Evolutionary conservation across 257 asterid species (phyloP), one percentile per base, ranked within the genome.

Genomic region (Euphrasia confusa): DNA sequence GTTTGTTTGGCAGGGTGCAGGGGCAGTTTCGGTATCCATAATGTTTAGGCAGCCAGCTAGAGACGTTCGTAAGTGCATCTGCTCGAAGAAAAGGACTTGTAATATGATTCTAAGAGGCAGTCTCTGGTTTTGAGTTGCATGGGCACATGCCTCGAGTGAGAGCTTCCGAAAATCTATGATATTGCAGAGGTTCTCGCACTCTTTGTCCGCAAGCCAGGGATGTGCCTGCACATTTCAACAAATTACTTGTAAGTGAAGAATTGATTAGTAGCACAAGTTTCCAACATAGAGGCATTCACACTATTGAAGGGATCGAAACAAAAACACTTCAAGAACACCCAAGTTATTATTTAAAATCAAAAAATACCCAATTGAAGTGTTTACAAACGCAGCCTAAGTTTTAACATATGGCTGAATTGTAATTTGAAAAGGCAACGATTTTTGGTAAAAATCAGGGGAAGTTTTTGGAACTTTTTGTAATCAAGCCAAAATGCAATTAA

Each of bases 141-240:
- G 97, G 37, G 97, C 89, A 56, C 97, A 94, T 13, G 97, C 97
- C 76, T 94, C 99, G 7, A 94, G 78, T 1, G 99, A 94, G 60
- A 94, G 96, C 79, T 90, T 90, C 83, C 76, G 90, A 73, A 87
- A 87, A 78, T 94, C 84, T 1, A 94, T 83, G 10, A 85, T 69
- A 75, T 68, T 77, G 84, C 99, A 94, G 7, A 94, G 85, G 42
- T 75, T 81, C 78, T 87, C 96, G 70, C 82, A 80, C 59, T 89
- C 99, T 66, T 71, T 82, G 15, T 83, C 88, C 3, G 88, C 67
- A 37, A 90, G 93, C 97, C 90, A 90, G 2, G 84, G 82, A 73
- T 87, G 99, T 14, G 88, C 92, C 99, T 93, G 83, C 71, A 75
- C 52, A 55, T 69, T 65, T 65, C 60, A 59, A 62, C 26, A 45